phyloP scores from a whole-genome alignment of 495 filamentous ascomycete genomes.

The Aspergillus ostianus region DNA sequence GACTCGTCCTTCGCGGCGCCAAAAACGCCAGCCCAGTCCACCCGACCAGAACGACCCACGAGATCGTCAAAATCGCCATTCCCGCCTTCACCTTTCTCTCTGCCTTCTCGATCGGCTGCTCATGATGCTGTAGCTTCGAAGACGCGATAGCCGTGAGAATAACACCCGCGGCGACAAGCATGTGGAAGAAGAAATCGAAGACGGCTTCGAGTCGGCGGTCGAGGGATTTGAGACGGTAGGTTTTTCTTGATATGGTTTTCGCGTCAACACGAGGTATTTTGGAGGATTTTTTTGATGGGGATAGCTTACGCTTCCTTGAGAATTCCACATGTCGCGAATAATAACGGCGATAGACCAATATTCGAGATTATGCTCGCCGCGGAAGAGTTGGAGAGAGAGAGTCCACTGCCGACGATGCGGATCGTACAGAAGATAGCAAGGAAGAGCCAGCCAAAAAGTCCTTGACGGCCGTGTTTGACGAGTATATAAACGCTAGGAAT shows the following conservation, averaged over 20 bases:
- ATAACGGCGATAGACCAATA: conserved; percentile 43
- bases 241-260: background rate
- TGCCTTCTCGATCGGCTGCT: background rate
- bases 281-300: conserved; percentile 4
- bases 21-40: background rate
- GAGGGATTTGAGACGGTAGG: background rate
- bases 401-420: conserved; percentile 32
- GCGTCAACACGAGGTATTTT: too few species aligned
- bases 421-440: conserved; percentile 37
- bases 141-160: background rate
- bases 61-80: background rate
- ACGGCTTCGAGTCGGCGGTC: conserved; percentile 12
- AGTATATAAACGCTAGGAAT: conserved; percentile 31
- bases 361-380: conserved; percentile 36
- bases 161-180: conserved; percentile 2
- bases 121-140: background rate
- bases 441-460: conserved; percentile 40
- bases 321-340: conserved; percentile 36
- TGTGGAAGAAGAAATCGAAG: conserved; percentile 24
- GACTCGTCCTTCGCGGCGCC: background rate
- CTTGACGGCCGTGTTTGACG: conserved; percentile 31
- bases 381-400: conserved; percentile 23
- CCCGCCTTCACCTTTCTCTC: background rate
- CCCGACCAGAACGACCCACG: background rate
- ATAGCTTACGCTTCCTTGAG: conserved; percentile 41